Evolutionary conservation across 2,329 filamentous ascomycete genomes (phyloP), one percentile per base, ranked within the genome.

Genomic region (Nigrograna mackinnonii): DNA sequence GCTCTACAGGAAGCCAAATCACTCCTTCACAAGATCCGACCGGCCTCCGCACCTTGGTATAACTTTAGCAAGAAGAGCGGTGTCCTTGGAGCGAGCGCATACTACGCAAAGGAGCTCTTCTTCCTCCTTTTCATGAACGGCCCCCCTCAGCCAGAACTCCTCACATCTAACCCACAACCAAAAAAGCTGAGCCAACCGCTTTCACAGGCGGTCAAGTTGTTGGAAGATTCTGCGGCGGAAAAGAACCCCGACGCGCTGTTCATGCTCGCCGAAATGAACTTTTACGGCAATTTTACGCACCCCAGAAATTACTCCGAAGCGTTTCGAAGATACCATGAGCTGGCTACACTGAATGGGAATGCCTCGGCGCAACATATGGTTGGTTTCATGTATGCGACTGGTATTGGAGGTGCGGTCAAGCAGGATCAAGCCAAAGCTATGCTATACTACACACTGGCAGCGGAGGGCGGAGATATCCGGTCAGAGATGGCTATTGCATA

Each of bases 401-500:
- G 94, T 0, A 79, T 99, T 44, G 91, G 89, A 13, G 83, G 83
- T 22, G 85, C 85, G 1, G 89, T 96, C 5, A 82, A 88, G 62
- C 81, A 83, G 32, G 88, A 99, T 58, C 94, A 97, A 70, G 91
- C 91, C 9, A 91, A 90, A 69, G 90, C 94, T 3, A 77, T 97
- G 57, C 76, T 97, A 30, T 97, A 96, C 68, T 92, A 99, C 67
- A 95, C 89, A 0, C 94, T 97, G 64, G 92, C 94, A 0, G 94
- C 94, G 1, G 79, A 91, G 52, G 83, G 83, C 41, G 92, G 90
- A 16, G 84, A 96, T 62, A 87, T 86, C 13, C 81, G 85, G 41
- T 92, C 92, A 5, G 87, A 97, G 69, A 97, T 99, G 94, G 92
- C 91, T 0, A 79, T 95, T 5, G 95, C 85, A 3, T 95, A 91